Base-by-base conservation (phyloP, 2,329 filamentous ascomycete genomes). In the Penicillium sp. region DNA sequence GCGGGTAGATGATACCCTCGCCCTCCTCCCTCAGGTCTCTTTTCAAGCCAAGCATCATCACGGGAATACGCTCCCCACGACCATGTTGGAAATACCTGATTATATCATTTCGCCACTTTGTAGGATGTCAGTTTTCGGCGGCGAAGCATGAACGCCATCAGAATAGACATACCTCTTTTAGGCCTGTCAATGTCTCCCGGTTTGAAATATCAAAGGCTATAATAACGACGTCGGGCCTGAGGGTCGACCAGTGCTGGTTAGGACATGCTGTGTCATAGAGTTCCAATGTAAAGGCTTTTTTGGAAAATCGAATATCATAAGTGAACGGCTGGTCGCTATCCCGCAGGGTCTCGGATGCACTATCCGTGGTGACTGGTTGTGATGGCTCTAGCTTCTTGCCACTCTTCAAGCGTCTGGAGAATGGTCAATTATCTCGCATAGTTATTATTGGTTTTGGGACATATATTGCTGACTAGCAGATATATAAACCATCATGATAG, bases 21-120 rank as follows among this genome's bases (percentile, higher is more conserved):
- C 75, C 73, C 60, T 83, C 79, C 31, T 68, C 71, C 43, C 84
- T 71, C 33, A 85, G 64, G 67, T 87, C 85, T 49, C 85, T 71
- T 68, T 87, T 84, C 61, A 87, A 64, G 0, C 85, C 85, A 4
- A 87, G 65, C 39, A 87, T 74, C 74, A 86, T 82, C 7, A 87
- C 79, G 0, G 84, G 84, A 16, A 86, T 74, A 3, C 75, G 68
- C 55, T 79, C 76, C 21, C 76, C 73, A 6, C 65, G 60, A 10
- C 71, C 75, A 52, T 65, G 68, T 57, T 82, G 83, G 70, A 84
- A 87, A 61, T 84, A 79, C 31, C 73, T 60, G 21, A 70, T 75
- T 42, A 77, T 70, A 56, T 78, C 74, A 46, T 75, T 71, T 49
- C 77, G 69, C 78, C 78, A 80, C 71, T 79, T 27, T 44, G n/a